A percentile compares a stretch with the other conserved stretches of the same genome.
Conservation (phyloP, 1,284 basidiomycete species). For the Takashimella koratensis region DNA sequence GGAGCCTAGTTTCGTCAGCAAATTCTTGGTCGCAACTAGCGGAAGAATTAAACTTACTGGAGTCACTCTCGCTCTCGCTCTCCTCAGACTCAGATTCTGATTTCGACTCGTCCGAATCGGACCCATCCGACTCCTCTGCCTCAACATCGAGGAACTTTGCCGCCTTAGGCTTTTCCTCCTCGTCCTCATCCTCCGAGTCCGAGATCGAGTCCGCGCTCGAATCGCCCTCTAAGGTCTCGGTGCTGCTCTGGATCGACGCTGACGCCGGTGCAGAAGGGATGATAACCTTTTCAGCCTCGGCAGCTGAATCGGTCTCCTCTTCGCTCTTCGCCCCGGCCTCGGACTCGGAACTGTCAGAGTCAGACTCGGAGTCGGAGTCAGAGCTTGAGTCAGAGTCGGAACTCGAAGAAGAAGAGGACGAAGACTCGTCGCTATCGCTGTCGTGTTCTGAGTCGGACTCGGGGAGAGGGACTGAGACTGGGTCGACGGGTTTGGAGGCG, state of each 20-base stretch:
- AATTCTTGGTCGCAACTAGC: not conserved
- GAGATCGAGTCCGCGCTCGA: constrained; percentile 16
- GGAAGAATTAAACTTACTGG: too few species aligned
- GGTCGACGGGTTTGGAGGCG: constrained; percentile 1
- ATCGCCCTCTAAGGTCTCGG: not conserved
- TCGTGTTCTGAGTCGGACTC: constrained; percentile 8
- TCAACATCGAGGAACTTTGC: constrained; percentile 29
- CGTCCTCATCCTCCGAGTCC: constrained; percentile 12
- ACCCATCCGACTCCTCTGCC: constrained; percentile 15
- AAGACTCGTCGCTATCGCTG: constrained; percentile 15
- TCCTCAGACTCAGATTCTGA: not conserved
- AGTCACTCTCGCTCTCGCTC: not conserved
- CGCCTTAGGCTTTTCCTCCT: constrained; percentile 8
- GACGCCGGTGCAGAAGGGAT: not conserved
- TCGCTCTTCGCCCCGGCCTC: not conserved
- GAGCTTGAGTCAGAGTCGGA: constrained; percentile 23
- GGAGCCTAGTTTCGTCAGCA: constrained; percentile 5
- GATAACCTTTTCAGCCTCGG: not conserved
- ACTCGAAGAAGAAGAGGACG: constrained; percentile 5
- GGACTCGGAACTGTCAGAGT: not conserved
- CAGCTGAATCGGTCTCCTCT: not conserved
- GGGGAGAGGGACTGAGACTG: constrained; percentile 8
- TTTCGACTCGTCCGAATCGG: not conserved
- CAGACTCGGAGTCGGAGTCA: constrained; percentile 11
- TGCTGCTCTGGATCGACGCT: not conserved